Conservation (phyloP, 2,329 filamentous ascomycete genomes). For the Ascochyta clinopodiicola region DNA sequence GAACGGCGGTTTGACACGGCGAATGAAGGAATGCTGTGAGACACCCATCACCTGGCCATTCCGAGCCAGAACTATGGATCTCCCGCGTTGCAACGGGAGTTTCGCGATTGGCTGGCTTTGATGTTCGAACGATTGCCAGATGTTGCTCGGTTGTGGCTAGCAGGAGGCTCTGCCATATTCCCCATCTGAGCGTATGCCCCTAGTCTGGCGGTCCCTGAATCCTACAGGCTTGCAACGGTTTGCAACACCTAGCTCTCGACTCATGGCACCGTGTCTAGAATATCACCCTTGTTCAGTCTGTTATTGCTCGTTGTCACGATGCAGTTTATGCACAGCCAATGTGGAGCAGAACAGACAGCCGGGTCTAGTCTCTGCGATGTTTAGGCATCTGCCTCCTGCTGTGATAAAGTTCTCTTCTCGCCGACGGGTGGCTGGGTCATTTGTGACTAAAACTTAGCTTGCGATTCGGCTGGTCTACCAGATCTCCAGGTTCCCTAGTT, state of each 20-base stretch:
- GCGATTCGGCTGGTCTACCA: constrained; percentile 10
- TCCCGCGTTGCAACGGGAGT: constrained; percentile 28
- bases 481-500: neutral
- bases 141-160: constrained; percentile 23
- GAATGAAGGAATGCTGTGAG: constrained; percentile 21
- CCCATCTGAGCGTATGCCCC: constrained; percentile 41
- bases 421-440: neutral
- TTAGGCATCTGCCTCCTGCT: constrained; percentile 15
- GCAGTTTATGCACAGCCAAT: constrained; percentile 6
- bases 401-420: constrained; percentile 26
- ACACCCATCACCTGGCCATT: constrained; percentile 38
- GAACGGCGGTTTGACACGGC: constrained; percentile 24
- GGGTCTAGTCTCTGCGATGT: constrained; percentile 19
- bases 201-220: constrained; percentile 32
- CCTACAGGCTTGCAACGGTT: constrained; percentile 10
- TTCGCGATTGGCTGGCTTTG: constrained; percentile 27
- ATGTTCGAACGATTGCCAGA: constrained; percentile 28
- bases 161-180: constrained; percentile 42
- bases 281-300: neutral
- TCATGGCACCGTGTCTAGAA: neutral
- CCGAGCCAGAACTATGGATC: constrained; percentile 37
- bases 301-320: neutral
- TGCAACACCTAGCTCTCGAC: constrained; percentile 15
- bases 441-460: constrained; percentile 3
- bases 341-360: constrained; percentile 16